Conservation (phyloP, 176 grass and related monocot genomes). For the Microstegium vimineum region DNA sequence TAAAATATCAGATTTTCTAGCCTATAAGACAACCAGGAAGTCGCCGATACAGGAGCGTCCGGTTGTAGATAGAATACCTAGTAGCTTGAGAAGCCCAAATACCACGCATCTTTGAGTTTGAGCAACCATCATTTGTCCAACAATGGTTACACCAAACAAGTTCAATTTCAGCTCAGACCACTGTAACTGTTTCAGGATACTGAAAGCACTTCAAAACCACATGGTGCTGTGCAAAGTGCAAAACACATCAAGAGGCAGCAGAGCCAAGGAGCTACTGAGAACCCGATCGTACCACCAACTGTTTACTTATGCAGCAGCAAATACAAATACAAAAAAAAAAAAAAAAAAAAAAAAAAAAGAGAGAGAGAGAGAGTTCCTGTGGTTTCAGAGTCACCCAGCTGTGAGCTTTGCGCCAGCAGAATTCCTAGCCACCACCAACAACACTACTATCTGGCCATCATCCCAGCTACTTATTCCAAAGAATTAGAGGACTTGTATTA, state of each 20-base stretch:
- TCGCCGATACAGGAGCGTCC: too few relatives aligned
- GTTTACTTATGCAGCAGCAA: conserved; percentile 16
- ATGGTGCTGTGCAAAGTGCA: neutral
- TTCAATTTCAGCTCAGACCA: too few relatives aligned
- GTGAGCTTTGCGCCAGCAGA: neutral
- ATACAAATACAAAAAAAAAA: too few relatives aligned
- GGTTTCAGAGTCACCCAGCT: neutral
- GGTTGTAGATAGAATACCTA: too few relatives aligned
- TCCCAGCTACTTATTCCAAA: conserved; percentile 28
- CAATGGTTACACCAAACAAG: too few relatives aligned
- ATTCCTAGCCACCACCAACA: neutral
- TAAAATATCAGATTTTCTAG: too few relatives aligned
- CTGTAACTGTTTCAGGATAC: too few relatives aligned
- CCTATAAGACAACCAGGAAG: too few relatives aligned
- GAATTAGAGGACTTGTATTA: conserved; percentile 37
- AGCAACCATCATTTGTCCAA: too few relatives aligned
- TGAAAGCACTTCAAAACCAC: neutral
- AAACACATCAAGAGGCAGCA: neutral
- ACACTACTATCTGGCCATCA: neutral
- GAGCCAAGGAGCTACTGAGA: neutral
- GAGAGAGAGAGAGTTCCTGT: neutral
- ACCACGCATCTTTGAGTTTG: too few relatives aligned
- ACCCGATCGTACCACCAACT: neutral
- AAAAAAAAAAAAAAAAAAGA: too few relatives aligned
- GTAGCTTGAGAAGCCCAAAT: too few relatives aligned